Conservation (phyloP, 495 filamentous ascomycete species). For the Aspergillus cavernicola region DNA sequence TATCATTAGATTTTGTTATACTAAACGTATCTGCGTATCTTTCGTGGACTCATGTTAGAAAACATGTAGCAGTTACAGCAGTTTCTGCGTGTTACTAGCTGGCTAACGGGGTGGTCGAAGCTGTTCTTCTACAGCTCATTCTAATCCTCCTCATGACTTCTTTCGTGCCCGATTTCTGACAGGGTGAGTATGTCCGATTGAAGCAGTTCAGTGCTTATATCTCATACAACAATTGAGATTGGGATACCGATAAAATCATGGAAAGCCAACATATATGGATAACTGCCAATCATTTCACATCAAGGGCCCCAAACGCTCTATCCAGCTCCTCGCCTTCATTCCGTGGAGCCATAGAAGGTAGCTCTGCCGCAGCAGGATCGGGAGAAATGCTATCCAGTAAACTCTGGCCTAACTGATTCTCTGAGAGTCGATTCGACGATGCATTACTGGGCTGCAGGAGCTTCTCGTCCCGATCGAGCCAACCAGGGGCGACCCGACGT, state of each 20-base stretch:
- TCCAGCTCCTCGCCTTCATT: constrained; percentile 79
- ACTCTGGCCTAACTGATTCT: constrained; percentile 35
- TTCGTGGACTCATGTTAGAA: no score
- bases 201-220: not conserved
- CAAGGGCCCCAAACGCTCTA: constrained; percentile 77
- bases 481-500: constrained; percentile 84
- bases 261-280: no score
- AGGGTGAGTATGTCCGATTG: no score
- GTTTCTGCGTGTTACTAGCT: no score
- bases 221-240: not conserved
- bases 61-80: not conserved
- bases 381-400: constrained; percentile 44
- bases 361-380: constrained; percentile 34
- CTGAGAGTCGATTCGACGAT: constrained; percentile 4
- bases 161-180: no score
- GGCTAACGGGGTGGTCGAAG: not conserved
- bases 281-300: constrained; percentile 45
- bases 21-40: no score
- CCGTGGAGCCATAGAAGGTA: constrained; percentile 48
- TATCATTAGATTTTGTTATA: no score
- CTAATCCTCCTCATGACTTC: no score
- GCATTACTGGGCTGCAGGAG: constrained; percentile 65
- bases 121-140: not conserved
- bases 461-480: constrained; percentile 85
- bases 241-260: not conserved